phyloP scores from a whole-genome alignment of 805 yeast species.

The Isabelozyma pseudorhagii region DNA sequence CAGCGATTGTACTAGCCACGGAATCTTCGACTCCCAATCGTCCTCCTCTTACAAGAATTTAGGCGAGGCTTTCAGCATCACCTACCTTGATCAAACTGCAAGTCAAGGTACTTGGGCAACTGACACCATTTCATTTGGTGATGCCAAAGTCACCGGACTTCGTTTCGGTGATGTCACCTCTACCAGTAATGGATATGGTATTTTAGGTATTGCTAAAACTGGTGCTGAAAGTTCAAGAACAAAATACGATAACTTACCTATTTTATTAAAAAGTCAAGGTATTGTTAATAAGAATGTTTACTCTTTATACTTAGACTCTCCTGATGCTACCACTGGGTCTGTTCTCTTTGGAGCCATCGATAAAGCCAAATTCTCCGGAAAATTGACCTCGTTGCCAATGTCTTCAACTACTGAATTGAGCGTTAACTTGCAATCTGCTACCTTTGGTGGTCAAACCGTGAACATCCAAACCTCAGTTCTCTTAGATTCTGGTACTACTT shows the following conservation, averaged over 20 bases:
- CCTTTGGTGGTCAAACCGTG: constrained; percentile 1
- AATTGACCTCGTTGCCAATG: constrained; percentile 2
- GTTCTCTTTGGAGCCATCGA: constrained; percentile 10
- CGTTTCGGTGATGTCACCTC: constrained; percentile 71
- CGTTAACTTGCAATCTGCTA: not conserved
- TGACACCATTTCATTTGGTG: constrained; percentile 7
- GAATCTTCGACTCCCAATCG: constrained; percentile 8
- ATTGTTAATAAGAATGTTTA: constrained; percentile 20
- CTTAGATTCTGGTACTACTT: constrained; percentile 19
- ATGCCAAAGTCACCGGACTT: constrained; percentile 28
- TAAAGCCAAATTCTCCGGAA: constrained; percentile 8
- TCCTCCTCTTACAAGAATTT: constrained; percentile 2
- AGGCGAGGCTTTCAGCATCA: not conserved
- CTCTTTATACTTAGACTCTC: constrained; percentile 18
- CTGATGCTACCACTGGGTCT: constrained; percentile 2
- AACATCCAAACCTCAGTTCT: constrained; percentile 4
- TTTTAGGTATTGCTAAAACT: constrained; percentile 51
- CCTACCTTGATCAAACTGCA: constrained; percentile 1
- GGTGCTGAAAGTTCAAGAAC: constrained; percentile 6
- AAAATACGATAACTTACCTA: constrained; percentile 25
- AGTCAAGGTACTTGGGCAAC: constrained; percentile 15
- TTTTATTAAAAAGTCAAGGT: constrained; percentile 18
- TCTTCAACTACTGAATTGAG: not conserved
- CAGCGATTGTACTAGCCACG: constrained; percentile 2
- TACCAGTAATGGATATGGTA: constrained; percentile 65